Percentiles rank a stretch among this genome's conserved stretches.
phyloP scores from a whole-genome alignment of 192 early-diverging fungal species.

The Podila minutissima region DNA sequence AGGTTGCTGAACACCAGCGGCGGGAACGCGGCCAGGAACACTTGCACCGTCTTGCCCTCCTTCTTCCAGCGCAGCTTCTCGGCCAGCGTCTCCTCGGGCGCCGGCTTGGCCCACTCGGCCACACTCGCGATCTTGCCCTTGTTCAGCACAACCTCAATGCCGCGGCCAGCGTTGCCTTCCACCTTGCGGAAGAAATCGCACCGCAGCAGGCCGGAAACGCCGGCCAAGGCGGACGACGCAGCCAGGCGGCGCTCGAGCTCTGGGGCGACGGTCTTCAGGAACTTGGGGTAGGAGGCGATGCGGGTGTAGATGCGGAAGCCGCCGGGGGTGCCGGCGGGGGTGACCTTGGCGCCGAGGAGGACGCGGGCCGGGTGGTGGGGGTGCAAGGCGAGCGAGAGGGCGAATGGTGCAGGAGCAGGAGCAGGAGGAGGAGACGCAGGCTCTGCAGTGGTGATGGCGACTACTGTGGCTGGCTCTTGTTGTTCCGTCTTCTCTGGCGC shows the following conservation, averaged over 20 bases:
- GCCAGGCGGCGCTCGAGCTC: slow-evolving; percentile 34
- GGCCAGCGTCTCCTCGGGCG: slow-evolving; percentile 4
- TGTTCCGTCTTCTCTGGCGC: neutral
- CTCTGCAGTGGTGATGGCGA: neutral
- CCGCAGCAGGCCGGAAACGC: slow-evolving; percentile 5
- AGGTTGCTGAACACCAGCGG: slow-evolving; percentile 28
- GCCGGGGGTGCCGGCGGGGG: neutral
- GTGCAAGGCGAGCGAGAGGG: neutral
- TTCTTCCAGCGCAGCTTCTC: slow-evolving; percentile 24
- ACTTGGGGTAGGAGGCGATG: slow-evolving; percentile 23
- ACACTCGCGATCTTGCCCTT: slow-evolving; percentile 15
- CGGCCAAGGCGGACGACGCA: neutral
- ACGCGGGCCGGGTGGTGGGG: slow-evolving; percentile 8
- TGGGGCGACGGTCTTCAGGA: slow-evolving; percentile 11
- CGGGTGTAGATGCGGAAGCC: slow-evolving; percentile 21
- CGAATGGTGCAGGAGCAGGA: neutral
- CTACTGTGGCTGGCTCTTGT: neutral
- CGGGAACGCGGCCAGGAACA: slow-evolving; percentile 13
- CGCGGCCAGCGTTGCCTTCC: slow-evolving; percentile 13
- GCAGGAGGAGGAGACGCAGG: neutral
- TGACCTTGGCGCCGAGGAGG: slow-evolving; percentile 13
- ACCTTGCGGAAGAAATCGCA: slow-evolving; percentile 32
- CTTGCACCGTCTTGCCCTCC: neutral
- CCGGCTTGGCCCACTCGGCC: slow-evolving; percentile 14
- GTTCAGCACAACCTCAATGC: slow-evolving; percentile 17